phyloP scores from a whole-genome alignment of 1,139 yeast species.

The Candida buenavistaensis region DNA sequence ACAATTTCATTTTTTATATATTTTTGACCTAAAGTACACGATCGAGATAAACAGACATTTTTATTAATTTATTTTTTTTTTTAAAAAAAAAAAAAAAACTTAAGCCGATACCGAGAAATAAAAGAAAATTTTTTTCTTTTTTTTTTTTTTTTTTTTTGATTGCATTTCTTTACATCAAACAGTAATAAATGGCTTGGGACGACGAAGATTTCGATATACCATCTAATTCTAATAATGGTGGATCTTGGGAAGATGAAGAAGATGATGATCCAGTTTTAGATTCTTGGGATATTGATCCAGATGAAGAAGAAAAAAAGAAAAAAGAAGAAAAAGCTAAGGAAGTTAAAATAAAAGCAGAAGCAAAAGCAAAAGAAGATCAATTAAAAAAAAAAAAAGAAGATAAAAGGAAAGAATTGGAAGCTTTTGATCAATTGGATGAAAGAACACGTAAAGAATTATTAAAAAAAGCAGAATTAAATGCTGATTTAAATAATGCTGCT shows the following conservation, averaged over 20 bases:
- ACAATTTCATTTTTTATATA: no score
- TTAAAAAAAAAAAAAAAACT: not conserved
- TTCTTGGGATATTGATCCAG: conserved; percentile 86
- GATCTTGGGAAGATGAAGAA: conserved; percentile 84
- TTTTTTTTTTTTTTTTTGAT: not conserved
- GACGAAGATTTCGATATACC: conserved; percentile 89
- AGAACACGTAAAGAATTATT: conserved; percentile 69
- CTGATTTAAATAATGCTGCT: conserved; percentile 91
- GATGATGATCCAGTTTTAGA: conserved; percentile 68
- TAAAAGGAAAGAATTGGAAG: conserved; percentile 38
- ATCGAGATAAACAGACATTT: no score
- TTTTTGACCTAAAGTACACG: not conserved
- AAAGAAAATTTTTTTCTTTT: conserved; percentile 1
- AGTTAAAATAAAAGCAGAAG: conserved; percentile 39
- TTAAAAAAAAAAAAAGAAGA: conserved; percentile 41
- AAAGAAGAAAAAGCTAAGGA: conserved; percentile 45
- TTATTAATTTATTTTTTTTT: no score
- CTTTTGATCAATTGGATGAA: conserved; percentile 65
- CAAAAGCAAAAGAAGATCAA: conserved; percentile 41
- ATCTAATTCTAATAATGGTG: conserved; percentile 41
- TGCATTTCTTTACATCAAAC: not conserved
- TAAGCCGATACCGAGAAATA: no score
- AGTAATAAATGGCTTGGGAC: conserved; percentile 58
- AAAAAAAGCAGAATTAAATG: conserved; percentile 74
- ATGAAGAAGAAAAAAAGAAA: conserved; percentile 55